phyloP scores from a whole-genome alignment of 2,329 filamentous ascomycete species.

The Akanthomyces muscarius region DNA sequence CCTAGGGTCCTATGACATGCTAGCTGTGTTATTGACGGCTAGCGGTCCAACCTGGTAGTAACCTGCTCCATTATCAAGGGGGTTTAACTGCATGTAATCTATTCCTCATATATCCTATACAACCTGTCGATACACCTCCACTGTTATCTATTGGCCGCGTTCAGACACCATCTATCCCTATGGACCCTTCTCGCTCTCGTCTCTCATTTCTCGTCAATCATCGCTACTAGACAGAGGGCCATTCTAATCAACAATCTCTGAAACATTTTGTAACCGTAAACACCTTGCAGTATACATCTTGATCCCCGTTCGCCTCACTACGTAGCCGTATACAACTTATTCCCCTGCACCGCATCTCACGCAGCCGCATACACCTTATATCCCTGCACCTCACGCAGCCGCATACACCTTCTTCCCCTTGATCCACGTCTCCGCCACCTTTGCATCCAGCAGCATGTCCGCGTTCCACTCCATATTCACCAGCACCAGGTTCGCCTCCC shows the following conservation, averaged over 20 bases:
- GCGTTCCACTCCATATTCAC: constrained; percentile 46
- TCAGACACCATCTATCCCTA: no score
- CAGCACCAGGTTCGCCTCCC: constrained; percentile 51
- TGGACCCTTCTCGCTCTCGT: no score
- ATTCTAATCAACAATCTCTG: no score
- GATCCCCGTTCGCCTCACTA: neutral
- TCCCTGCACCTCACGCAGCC: neutral
- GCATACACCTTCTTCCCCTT: constrained; percentile 37
- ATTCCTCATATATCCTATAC: neutral
- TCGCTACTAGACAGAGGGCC: no score
- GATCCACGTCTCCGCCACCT: constrained; percentile 51
- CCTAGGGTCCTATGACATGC: no score
- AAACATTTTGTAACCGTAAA: neutral
- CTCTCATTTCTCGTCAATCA: no score
- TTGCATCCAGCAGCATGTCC: constrained; percentile 41
- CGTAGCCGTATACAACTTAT: neutral
- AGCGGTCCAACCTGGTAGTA: no score
- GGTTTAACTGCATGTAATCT: neutral
- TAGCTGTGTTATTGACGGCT: no score
- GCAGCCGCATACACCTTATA: constrained; percentile 27
- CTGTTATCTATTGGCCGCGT: no score
- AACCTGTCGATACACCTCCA: no score
- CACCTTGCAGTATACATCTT: no score
- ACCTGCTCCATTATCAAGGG: neutral
- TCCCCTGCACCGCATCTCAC: no score